A percentile compares a stretch with the other conserved stretches of the same genome.
phyloP scores from a whole-genome alignment of 768 basidiomycete species.

The Hygrocybe punicea region DNA sequence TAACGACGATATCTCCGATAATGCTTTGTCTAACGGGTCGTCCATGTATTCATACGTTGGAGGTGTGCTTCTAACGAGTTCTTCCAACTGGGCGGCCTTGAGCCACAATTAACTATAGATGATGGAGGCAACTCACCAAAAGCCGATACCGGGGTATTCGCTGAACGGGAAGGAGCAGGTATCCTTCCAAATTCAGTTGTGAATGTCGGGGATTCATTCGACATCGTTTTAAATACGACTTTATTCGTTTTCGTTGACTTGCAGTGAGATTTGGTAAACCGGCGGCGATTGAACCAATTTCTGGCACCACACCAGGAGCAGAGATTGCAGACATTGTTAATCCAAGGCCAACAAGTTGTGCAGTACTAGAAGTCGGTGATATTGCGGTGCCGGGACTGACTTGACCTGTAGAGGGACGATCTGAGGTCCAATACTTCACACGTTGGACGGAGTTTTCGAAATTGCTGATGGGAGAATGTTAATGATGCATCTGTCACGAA shows the following conservation, averaged over 20 bases:
- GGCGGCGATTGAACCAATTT: slow-evolving; percentile 34
- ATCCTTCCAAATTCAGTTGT: slow-evolving; percentile 91
- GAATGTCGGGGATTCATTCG: slow-evolving; percentile 86
- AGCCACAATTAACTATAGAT: slow-evolving; percentile 2
- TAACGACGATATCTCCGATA: slow-evolving; percentile 81
- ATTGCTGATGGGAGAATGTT: slow-evolving; percentile 53
- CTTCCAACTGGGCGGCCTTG: slow-evolving; percentile 61
- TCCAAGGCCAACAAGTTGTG: slow-evolving; percentile 62
- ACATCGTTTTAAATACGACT: slow-evolving; percentile 84
- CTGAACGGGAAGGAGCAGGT: slow-evolving; percentile 91
- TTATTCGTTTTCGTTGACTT: slow-evolving; percentile 84
- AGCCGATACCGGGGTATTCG: slow-evolving; percentile 96
- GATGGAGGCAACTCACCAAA: slow-evolving; percentile 55
- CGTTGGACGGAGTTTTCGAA: slow-evolving; percentile 91
- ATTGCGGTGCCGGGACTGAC: slow-evolving; percentile 43
- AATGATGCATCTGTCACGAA: slow-evolving; percentile 9
- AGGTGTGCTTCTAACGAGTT: slow-evolving; percentile 81
- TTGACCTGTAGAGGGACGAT: slow-evolving; percentile 42
- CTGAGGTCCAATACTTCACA: slow-evolving; percentile 79
- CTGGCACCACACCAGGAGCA: slow-evolving; percentile 41
- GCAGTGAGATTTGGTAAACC: slow-evolving; percentile 61
- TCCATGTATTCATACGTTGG: slow-evolving; percentile 70
- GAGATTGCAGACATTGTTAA: slow-evolving; percentile 53
- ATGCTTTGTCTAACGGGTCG: slow-evolving; percentile 80
- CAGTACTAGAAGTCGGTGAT: slow-evolving; percentile 59